Evolutionary conservation across 2,329 filamentous ascomycete species (phyloP), one percentile per base, ranked within the genome.

Genomic region (Beauveria scarabaeidicola): DNA sequence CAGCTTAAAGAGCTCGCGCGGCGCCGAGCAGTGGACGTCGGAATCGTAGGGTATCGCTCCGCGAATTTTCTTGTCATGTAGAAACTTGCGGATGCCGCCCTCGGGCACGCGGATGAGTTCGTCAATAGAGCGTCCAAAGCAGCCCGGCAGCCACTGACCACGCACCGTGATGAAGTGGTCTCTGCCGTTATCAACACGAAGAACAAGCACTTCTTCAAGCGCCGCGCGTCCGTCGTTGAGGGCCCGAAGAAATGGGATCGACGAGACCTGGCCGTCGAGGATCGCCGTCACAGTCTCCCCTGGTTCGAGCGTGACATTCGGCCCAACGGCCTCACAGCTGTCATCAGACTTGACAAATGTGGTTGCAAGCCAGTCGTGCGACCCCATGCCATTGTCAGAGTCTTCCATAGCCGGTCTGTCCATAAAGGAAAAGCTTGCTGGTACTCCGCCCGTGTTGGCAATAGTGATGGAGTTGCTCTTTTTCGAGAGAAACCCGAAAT

Each of bases 91-190:
- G 60, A 89, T 89, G 5, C 94, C 88, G 5, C 92, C 91, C 11
- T 82, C 92, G 0, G 94, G 92, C 5, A 97, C 84, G 19, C 87
- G 85, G 53, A 95, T 90, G 9, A 99, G 80, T 67, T 96, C 92
- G 62, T 92, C 88, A n/a, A 99, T 81, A 0, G 89, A 92, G 41
- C 90, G 85, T 0, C 90, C 90, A 52, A 97, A 89, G 66, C 86
- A 89, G 0, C 90, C 91, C 9, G 89, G 88, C 3, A 87, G 76
- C 93, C 94, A 99, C 1, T 75, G 77, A 0, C 83, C 94, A 25
- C 83, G 85, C 0, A 96, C 78, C 0, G 91, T 88, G 43, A 99
- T 84, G 69, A 99, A 99, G 69, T 97, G 89, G 67, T 99, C 94
- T 52, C 91, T 83, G 0, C 95, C 95, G 56, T 88, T 84, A 11